Evolutionary conservation across 164 flowering plant species (phyloP), one percentile per base, ranked within the genome.

Genomic region (Malania oleifera): DNA sequence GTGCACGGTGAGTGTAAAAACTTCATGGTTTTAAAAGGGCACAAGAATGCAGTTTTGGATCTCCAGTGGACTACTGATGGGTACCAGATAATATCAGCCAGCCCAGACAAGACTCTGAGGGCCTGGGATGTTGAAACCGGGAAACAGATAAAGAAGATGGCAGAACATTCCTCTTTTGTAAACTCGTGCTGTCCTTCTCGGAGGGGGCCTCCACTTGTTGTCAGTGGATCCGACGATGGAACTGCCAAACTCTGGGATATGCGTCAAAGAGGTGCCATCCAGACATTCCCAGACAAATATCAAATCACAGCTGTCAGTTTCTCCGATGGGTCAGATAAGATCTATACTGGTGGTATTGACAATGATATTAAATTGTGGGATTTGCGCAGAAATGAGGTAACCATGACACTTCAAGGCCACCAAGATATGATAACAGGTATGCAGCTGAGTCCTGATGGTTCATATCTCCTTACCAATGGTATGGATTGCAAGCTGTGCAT

Each of bases 81-180:
- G n/a, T 65, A 80, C 57, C 96, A 91, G 76, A 83, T 93, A 58
- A 73, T 93, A 61, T 90, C 97, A 17, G 96, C 99, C 44, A 93
- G 99, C 68, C 92, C 99, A 9, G 99, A 93, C 68, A 93, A 87
- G 66, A 88, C 99, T 18, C 48, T 93, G 24, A 72, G 99, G 65
- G 99, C 95, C 56, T 93, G 99, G 99, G 99, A 93, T 73, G 95
- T 86, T 15, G 99, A 93, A 70, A 83, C 96, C 6, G 99, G 97
- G 25, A 87, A 86, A 70, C 96, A 88, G 67, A 72, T 93, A 2
- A 93, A 93, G 62, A 93, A 90, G 64, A 93, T 93, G 99, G 82
- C 89, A 12, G 99, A 91, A 41, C 99, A 89, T 71, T 78, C 88
- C 7, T 87, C 88, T 19, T 83, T 80, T 67, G 99, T 93, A 60